These are phyloP conservation scores for Leishmania tropica DNA, from an alignment of 208 protist genomes.

Conservation along the genomic window DNA sequence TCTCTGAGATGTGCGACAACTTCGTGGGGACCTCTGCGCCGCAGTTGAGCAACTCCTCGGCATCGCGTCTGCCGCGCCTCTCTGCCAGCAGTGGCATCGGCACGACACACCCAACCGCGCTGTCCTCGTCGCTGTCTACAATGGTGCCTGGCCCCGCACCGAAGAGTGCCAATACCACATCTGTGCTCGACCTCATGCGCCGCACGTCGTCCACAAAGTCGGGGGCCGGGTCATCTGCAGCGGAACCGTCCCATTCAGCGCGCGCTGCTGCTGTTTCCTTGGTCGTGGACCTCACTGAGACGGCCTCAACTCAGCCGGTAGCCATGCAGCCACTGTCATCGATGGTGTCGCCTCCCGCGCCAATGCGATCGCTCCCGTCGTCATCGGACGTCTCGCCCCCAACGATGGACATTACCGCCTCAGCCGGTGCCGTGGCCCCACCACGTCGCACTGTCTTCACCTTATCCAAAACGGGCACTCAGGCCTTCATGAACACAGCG, in stretches of 20 bases:
- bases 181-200: slow-evolving; percentile 34
- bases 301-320: background rate
- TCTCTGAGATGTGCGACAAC: slow-evolving; percentile 18
- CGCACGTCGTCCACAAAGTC: slow-evolving; percentile 4
- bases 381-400: background rate
- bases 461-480: slow-evolving; percentile 5
- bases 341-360: background rate
- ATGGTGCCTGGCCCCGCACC: background rate
- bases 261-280: background rate
- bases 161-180: slow-evolving; percentile 1
- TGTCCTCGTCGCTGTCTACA: background rate
- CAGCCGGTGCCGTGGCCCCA: background rate
- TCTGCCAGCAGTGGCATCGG: background rate
- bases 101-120: background rate
- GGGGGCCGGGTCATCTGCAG: background rate
- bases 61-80: slow-evolving; percentile 3
- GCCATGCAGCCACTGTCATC: background rate
- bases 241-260: background rate
- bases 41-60: background rate
- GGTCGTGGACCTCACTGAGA: slow-evolving; percentile 15
- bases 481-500: background rate
- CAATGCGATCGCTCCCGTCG: background rate
- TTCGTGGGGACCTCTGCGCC: background rate
- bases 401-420: background rate
- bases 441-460: slow-evolving; percentile 42